Percentiles rank a stretch among this genome's conserved stretches.
Conservation (phyloP, 768 basidiomycete species). For the Rhodocollybia butyracea region DNA sequence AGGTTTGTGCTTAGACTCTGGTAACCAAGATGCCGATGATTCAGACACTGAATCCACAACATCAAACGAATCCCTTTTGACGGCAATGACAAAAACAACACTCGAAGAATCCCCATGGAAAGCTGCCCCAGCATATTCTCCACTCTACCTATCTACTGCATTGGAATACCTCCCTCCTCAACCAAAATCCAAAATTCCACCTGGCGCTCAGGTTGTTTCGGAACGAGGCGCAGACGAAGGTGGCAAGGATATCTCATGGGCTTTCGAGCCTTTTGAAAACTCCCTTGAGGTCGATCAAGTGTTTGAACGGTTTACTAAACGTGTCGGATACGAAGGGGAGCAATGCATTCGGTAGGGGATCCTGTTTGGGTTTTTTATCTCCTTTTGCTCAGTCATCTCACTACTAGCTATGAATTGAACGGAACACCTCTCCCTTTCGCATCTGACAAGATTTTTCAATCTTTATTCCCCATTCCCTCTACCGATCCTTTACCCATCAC, state of each 20-base stretch:
- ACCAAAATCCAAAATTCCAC: conserved; percentile 43
- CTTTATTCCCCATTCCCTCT: conserved; percentile 63
- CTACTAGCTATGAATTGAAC: conserved; percentile 76
- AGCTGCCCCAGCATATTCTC: conserved; percentile 57
- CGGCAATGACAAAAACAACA: conserved; percentile 53
- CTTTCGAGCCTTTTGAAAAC: conserved; percentile 77
- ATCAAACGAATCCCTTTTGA: conserved; percentile 49
- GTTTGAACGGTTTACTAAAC: conserved; percentile 80
- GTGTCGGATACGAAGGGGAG: conserved; percentile 66
- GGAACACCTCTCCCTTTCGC: conserved; percentile 84
- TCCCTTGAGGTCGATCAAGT: conserved; percentile 76
- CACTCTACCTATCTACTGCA: conserved; percentile 71
- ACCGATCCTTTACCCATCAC: conserved; percentile 51
- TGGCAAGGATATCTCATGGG: conserved; percentile 51
- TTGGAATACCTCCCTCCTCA: conserved; percentile 69
- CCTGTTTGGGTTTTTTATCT: neutral
- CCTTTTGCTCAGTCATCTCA: neutral
- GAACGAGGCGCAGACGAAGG: conserved; percentile 37
- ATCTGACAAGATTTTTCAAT: conserved; percentile 68
- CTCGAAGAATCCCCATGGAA: conserved; percentile 65
- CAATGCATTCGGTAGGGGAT: conserved; percentile 80
- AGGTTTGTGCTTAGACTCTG: too few species aligned
- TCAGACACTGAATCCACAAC: conserved; percentile 32
- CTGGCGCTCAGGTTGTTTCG: conserved; percentile 41
- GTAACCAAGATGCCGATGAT: conserved; percentile 28